Evolutionary conservation across 2,329 filamentous ascomycete species (phyloP), one percentile per base, ranked within the genome.

Genomic region (Incumbomyces delicatus): DNA sequence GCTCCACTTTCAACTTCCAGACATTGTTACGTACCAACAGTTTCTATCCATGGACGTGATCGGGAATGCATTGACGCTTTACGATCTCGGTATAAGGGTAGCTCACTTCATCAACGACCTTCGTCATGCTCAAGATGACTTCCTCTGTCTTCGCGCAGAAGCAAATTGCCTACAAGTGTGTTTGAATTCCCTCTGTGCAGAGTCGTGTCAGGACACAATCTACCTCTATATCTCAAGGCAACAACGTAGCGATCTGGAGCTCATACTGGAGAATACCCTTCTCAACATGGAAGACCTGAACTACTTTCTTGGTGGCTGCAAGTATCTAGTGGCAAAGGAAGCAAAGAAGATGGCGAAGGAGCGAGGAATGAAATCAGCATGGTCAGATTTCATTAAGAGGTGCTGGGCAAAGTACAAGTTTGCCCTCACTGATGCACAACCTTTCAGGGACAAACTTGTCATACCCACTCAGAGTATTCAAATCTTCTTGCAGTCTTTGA

Each of bases 251-350:
- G 46, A 48, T 17, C 34, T 48, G 16, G 32, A 44, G 13, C 30
- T 33, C 22, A 18, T 48, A 11, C 20, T 48, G n/a, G 41, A 30
- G 33, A 44, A 44, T 32, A 44, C 40, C 8, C 7, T 34, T 11
- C 40, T 48, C 40, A 48, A 48, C 46, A 48, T 48, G 46, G 32
- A 35, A 29, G 46, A 48, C 8, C 41, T 48, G n/a, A 44, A 44
- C 18, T 27, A 48, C 17, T 48, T 48, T 20, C 17, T 48, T 10
- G 33, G 40, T 2, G 22, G 41, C 14, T 48, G 46, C 33, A 35
- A 36, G 18, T 17, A 40, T 12, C 14, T 48, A 18, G 46, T 44
- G 6, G 46, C 36, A 27, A 33, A 30, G 41, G 36, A 41, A 4
- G 29, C 38, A 6, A 37, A 37, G 8, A 41, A 30, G 36, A 33